Evolutionary conservation across 306 rosid genomes (phyloP).

Genomic region (Begonia loranthoides): DNA sequence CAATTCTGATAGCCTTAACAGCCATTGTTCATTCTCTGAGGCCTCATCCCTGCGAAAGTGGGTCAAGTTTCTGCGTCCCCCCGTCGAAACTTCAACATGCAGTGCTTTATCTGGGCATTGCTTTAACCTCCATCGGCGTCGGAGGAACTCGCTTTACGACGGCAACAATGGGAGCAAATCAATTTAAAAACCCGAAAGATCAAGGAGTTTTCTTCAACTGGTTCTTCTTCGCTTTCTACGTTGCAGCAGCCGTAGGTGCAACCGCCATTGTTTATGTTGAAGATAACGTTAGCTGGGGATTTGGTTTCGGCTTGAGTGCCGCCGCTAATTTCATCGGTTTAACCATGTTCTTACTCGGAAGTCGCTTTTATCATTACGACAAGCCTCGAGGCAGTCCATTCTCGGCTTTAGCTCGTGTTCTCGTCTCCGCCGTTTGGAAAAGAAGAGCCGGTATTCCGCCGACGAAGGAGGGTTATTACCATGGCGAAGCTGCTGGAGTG

Average conservation of each 20-base stretch:
- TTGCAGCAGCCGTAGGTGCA: constrained; percentile 11
- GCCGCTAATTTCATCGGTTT: too few species aligned
- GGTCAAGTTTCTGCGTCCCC: too few species aligned
- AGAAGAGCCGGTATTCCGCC: background rate
- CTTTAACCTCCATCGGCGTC: constrained; percentile 16
- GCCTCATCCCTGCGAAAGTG: too few species aligned
- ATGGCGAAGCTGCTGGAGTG: constrained; percentile 1
- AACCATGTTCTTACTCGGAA: too few species aligned
- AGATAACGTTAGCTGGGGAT: constrained; percentile 26
- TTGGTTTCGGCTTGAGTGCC: too few species aligned
- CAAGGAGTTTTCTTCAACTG: constrained; percentile 24
- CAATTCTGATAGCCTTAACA: too few species aligned
- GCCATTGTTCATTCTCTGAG: too few species aligned
- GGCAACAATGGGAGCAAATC: constrained; percentile 31
- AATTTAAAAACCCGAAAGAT: constrained; percentile 10
- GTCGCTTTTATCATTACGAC: too few species aligned
- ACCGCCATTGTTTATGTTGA: constrained; percentile 19
- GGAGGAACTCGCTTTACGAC: constrained; percentile 34
- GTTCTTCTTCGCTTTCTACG: constrained; percentile 22
- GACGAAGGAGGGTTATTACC: constrained; percentile 6
- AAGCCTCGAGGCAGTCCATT: background rate
- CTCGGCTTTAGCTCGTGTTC: constrained; percentile 9
- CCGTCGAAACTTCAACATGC: constrained; percentile 23
- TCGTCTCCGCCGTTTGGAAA: constrained; percentile 12
- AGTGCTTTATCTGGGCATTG: constrained; percentile 14